phyloP scores from a whole-genome alignment of 2,329 filamentous ascomycete species.

The Pseudocercospora crystallina region DNA sequence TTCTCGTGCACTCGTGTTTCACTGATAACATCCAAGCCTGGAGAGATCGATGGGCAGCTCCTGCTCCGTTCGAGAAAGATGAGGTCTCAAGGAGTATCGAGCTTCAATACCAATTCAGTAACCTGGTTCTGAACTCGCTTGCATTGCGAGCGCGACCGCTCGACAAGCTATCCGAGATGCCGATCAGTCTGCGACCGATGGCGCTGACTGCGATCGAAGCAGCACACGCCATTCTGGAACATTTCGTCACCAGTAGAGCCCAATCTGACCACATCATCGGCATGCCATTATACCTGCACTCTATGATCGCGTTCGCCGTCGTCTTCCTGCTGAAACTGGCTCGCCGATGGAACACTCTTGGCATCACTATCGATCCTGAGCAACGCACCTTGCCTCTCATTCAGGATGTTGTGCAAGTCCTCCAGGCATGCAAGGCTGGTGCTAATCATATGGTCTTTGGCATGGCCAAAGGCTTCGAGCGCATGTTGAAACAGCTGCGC shows the following conservation, averaged over 20 bases:
- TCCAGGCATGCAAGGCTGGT: slow-evolving; percentile 16
- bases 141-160: slow-evolving; percentile 9
- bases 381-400: slow-evolving; percentile 14
- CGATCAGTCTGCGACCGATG: slow-evolving; percentile 8
- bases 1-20: slow-evolving; percentile 13
- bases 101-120: slow-evolving; percentile 13
- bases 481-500: slow-evolving; percentile 16
- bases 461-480: slow-evolving; percentile 19
- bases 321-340: slow-evolving; percentile 17
- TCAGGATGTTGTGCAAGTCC: slow-evolving; percentile 9
- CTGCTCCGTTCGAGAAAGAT: not conserved
- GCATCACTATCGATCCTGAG: slow-evolving; percentile 13
- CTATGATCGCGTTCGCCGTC: slow-evolving; percentile 18
- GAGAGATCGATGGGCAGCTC: slow-evolving; percentile 8
- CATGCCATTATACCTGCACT: slow-evolving; percentile 18
- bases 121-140: slow-evolving; percentile 10
- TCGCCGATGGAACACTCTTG: slow-evolving; percentile 10
- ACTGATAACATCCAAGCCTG: slow-evolving; percentile 8
- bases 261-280: slow-evolving; percentile 14
- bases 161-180: slow-evolving; percentile 6
- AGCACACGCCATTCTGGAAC: slow-evolving; percentile 9
- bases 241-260: slow-evolving; percentile 8
- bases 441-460: slow-evolving; percentile 20
- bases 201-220: slow-evolving; percentile 11
- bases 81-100: not conserved